These are phyloP conservation scores for Coemansia sp. DNA, from an alignment of 192 early-diverging fungal species.

Conservation along the genomic window DNA sequence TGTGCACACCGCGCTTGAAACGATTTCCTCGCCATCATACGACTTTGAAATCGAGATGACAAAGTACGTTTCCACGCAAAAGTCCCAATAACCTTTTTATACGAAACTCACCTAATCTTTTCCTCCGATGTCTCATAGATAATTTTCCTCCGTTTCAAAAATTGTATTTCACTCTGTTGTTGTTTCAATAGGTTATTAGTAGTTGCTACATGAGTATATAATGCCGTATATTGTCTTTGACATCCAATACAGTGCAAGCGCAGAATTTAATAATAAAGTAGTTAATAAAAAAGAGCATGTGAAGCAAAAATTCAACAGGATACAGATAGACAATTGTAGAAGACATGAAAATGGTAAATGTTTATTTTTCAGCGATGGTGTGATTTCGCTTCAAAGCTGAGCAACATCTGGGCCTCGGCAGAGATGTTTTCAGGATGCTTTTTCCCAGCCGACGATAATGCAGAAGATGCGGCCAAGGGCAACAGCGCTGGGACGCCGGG, in stretches of 20 bases:
- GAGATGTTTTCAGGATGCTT: constrained; percentile 25
- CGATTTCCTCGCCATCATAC: constrained; percentile 17
- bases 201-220: neutral
- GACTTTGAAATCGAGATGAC: constrained; percentile 34
- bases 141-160: neutral
- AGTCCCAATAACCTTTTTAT: neutral
- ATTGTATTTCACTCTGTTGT: neutral
- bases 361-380: neutral
- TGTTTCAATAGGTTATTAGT: neutral
- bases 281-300: too few species aligned
- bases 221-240: neutral
- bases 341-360: too few species aligned
- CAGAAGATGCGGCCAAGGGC: neutral
- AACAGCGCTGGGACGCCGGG: neutral
- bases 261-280: too few species aligned
- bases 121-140: neutral
- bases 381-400: constrained; percentile 36
- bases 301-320: too few species aligned
- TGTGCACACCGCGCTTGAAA: constrained; percentile 10
- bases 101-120: neutral
- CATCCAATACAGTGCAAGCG: too few species aligned
- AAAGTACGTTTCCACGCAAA: constrained; percentile 29
- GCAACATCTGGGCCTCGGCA: constrained; percentile 51
- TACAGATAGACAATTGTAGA: too few species aligned
- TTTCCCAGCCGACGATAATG: neutral